Evolutionary conservation across 345 rosid genomes (phyloP), one percentile per base, ranked within the genome.

Genomic region (Schrenkiella parvula): DNA sequence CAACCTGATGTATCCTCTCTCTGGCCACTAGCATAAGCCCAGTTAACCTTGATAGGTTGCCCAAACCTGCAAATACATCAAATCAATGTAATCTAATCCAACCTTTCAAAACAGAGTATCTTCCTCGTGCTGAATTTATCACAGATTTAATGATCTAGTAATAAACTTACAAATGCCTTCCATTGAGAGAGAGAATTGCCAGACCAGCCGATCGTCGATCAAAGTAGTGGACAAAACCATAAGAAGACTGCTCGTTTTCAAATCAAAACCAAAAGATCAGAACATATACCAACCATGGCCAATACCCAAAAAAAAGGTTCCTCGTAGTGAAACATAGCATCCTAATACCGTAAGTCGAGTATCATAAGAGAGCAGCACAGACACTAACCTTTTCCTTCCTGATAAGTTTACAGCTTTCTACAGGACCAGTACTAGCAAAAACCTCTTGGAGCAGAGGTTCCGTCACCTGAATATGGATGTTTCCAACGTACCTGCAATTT

Each of bases 221-320:
- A 56, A 86, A 91, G 80, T 93, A 93, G 85, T 91, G 98, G 66
- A 93, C 75, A 70, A 93, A 93, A 44, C 98, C 98, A 71, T 87
- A 91, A 21, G 98, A 93, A 21, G 95, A 93, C 97, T 93, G 87
- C 79, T 22, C 23, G 7, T 52, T 32, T 74, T 38, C 67, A 46
- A 48, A 46, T 66, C 25, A 72, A 47, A 11, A 74, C 55, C 68
- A 4, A 19, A 29, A 67, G 61, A 66, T 54, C 8, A 29, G 39
- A 54, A 11, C 46, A 73, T 44, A 14, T 54, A 25, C 31, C 64
- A 32, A 25, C 10, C 35, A 50, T 5, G 9, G 50, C 39, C 41
- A 50, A 38, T 5, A 19, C 54, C 6, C 35, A 48, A 0, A 1
- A 32, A 15, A 37, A 23, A 35, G 3, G 3, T 19, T 42, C 22